Base-by-base conservation (phyloP, 306 rosid species). In the Gynostemma pentaphyllum region DNA sequence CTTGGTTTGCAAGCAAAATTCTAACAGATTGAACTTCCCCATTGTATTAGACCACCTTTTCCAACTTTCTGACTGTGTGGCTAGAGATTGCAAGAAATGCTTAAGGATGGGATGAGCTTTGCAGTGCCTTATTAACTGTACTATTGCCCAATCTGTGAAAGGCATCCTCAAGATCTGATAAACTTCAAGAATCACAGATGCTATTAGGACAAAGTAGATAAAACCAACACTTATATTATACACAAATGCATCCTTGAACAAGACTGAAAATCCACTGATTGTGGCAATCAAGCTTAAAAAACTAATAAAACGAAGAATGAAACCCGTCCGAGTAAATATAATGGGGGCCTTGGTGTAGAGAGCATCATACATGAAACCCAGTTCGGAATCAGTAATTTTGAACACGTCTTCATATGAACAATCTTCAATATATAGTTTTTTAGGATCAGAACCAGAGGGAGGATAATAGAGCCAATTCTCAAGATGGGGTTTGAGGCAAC, bases 361-460 rank as follows among this genome's bases (percentile, higher is more conserved):
- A 2, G 76, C 88, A 66, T 84, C 90, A 45, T 84, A 87, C 88
- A 87, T 82, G 79, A 84, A 84, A 37, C 91, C 69, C 15, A 84
- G 64, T 62, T 87, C 88, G 5, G 73, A 57, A 54, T 87, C 95
- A 14, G 85, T 69, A 60, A 78, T 80, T 18, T 54, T 45, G 68
- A 87, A 84, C 59, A 74, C 72, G 0, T 82, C 83, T 39, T 74
- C 79, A 19, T 26, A 40, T 0, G 69, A 45, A 7, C 71, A 26
- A 40, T 80, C 69, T 6, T 75, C 73, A 1, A 78, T 52, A 9
- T 82, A 54, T 74, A 79, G 75, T 36, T 75, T 50, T 0, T 18
- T 47, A 0, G 77, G 67, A 40, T 75, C 76, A 53, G 83, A 77
- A 50, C 82, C 87, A n/a, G 78, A 70, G 0, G 80, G 62, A 41